phyloP scores from a whole-genome alignment of 2,329 filamentous ascomycete genomes.

The Exophiala aquamarina region DNA sequence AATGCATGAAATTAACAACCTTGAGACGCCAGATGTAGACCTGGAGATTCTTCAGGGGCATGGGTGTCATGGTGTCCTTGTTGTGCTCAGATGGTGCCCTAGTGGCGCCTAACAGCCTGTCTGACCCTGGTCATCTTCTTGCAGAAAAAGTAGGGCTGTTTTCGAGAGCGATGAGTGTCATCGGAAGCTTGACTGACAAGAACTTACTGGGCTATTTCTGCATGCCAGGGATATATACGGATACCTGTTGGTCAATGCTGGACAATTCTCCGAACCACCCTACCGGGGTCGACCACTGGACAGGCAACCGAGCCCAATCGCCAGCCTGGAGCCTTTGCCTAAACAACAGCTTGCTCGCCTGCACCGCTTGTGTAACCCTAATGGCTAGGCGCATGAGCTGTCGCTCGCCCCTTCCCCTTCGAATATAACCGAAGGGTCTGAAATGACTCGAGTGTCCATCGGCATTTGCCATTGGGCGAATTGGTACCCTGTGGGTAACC shows the following conservation, averaged over 20 bases:
- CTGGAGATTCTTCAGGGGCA: constrained; percentile 7
- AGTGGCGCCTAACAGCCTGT: constrained; percentile 11
- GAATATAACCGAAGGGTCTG: constrained; percentile 5
- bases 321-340: no score
- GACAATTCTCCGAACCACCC: constrained; percentile 22
- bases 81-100: no score
- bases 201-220: background rate
- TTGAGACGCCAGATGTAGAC: constrained; percentile 15
- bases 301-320: no score
- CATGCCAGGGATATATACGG: no score
- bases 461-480: no score
- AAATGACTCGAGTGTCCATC: no score
- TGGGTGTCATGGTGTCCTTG: no score
- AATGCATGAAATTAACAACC: constrained; percentile 18
- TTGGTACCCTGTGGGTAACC: no score
- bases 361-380: constrained; percentile 9
- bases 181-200: background rate
- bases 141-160: background rate
- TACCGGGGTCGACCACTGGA: background rate
- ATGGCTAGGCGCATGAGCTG: constrained; percentile 10
- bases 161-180: background rate
- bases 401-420: constrained; percentile 1
- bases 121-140: constrained; percentile 1
- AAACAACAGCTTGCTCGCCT: background rate
- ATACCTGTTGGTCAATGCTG: constrained; percentile 10